Conservation (phyloP, 2,329 filamentous ascomycete genomes). For the Cladosporium sp. region DNA sequence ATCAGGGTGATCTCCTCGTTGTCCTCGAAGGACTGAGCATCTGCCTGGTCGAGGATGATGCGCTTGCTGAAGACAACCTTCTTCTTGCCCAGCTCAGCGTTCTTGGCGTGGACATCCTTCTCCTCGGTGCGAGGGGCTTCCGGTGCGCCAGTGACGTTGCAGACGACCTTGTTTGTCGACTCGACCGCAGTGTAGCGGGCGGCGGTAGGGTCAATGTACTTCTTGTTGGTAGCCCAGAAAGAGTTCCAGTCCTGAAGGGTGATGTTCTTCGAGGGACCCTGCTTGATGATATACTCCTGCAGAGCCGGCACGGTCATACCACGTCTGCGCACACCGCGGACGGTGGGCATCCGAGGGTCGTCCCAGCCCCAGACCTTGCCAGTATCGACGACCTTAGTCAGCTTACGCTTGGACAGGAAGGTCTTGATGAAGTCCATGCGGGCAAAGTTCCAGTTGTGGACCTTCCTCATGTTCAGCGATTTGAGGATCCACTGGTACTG, state of each 20-base stretch:
- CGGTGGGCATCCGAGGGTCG: conserved; percentile 79
- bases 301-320: conserved; percentile 75
- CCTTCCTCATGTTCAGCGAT: conserved; percentile 64
- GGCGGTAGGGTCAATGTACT: conserved; percentile 45
- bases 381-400: conserved; percentile 73
- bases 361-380: conserved; percentile 79
- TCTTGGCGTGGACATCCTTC: conserved; percentile 85
- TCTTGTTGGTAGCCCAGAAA: conserved; percentile 50
- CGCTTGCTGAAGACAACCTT: conserved; percentile 71
- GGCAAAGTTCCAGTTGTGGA: conserved; percentile 80
- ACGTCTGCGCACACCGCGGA: conserved; percentile 69
- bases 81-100: conserved; percentile 76
- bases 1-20: conserved; percentile 93
- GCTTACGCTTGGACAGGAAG: conserved; percentile 78
- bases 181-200: conserved; percentile 52
- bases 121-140: conserved; percentile 55
- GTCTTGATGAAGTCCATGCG: conserved; percentile 80
- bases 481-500: conserved; percentile 84
- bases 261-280: conserved; percentile 77
- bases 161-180: conserved; percentile 58
- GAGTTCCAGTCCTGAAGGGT: conserved; percentile 77
- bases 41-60: conserved; percentile 78
- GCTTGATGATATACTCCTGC: conserved; percentile 76
- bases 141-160: conserved; percentile 26
- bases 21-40: conserved; percentile 72